phyloP scores from a whole-genome alignment of 352 stramenopile genomes.

The Phytopythium delawarense region DNA sequence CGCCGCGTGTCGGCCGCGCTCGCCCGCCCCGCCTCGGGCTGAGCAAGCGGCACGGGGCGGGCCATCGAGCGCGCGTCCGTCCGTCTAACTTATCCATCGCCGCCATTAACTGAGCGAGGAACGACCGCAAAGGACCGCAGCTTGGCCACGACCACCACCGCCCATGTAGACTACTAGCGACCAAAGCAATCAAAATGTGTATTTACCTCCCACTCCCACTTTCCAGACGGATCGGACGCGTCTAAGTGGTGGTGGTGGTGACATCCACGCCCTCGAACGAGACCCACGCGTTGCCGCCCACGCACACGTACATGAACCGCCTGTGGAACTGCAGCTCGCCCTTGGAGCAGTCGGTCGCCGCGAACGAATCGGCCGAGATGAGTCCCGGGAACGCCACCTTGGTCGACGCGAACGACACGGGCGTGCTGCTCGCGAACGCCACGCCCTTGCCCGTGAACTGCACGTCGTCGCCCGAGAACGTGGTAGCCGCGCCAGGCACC shows the following conservation, averaged over 20 bases:
- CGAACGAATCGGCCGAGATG: conserved; percentile 3
- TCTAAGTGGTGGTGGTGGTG: no score
- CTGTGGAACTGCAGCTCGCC: conserved; percentile 28
- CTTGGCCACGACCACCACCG: background rate
- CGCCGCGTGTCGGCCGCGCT: conserved; percentile 13
- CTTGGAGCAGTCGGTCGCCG: conserved; percentile 8
- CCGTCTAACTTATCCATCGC: background rate
- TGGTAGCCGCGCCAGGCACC: background rate
- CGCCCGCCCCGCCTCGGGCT: background rate
- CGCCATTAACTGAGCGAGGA: background rate
- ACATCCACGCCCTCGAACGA: background rate
- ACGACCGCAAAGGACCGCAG: background rate
- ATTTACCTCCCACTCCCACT: background rate
- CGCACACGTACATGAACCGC: conserved; percentile 22
- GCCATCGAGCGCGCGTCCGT: background rate
- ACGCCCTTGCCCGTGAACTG: conserved; percentile 1
- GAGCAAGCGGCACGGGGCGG: background rate
- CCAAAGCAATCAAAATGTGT: background rate
- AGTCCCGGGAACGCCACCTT: conserved; percentile 15
- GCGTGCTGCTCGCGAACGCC: conserved; percentile 1
- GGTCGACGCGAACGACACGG: conserved; percentile 1
- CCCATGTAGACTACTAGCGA: background rate
- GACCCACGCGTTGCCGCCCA: background rate
- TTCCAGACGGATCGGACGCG: background rate
- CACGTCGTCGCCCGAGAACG: background rate